Conservation (phyloP, 345 rosid genomes). For the Euclidium syriacum region DNA sequence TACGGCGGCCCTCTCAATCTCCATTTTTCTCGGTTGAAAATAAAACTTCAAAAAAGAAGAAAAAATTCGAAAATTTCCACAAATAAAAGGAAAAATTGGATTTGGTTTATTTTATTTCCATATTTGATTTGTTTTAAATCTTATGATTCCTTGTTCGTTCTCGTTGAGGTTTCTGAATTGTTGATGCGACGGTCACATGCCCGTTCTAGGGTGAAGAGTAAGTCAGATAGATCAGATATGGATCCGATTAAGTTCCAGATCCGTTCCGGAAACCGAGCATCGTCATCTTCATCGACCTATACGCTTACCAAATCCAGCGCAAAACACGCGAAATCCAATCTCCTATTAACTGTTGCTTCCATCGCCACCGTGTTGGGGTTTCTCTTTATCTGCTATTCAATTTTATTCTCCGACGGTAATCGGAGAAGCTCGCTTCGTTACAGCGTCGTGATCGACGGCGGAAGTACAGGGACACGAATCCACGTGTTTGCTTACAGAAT, state of each 20-base stretch:
- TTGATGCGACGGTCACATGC: slow-evolving; percentile 90
- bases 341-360: slow-evolving; percentile 25
- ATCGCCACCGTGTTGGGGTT: slow-evolving; percentile 25
- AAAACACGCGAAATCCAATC: slow-evolving; percentile 34
- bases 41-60: neutral
- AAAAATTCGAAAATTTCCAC: neutral
- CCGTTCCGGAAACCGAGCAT: slow-evolving; percentile 37
- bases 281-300: slow-evolving; percentile 42
- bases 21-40: slow-evolving; percentile 21
- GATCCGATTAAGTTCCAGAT: slow-evolving; percentile 60
- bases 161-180: slow-evolving; percentile 17
- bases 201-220: slow-evolving; percentile 44
- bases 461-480: slow-evolving; percentile 80
- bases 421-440: slow-evolving; percentile 23
- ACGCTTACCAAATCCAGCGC: slow-evolving; percentile 15
- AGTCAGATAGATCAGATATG: slow-evolving; percentile 33
- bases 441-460: slow-evolving; percentile 68
- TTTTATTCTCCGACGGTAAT: slow-evolving; percentile 20
- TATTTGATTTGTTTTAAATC: slow-evolving; percentile 5
- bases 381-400: slow-evolving; percentile 30
- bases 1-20: slow-evolving; percentile 30
- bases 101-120: neutral
- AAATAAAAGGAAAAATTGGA: neutral
- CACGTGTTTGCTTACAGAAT: slow-evolving; percentile 50
- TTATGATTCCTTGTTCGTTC: slow-evolving; percentile 18